phyloP scores from a whole-genome alignment of 108 stramenopile genomes.

The Pseudonitzschia multiseries region DNA sequence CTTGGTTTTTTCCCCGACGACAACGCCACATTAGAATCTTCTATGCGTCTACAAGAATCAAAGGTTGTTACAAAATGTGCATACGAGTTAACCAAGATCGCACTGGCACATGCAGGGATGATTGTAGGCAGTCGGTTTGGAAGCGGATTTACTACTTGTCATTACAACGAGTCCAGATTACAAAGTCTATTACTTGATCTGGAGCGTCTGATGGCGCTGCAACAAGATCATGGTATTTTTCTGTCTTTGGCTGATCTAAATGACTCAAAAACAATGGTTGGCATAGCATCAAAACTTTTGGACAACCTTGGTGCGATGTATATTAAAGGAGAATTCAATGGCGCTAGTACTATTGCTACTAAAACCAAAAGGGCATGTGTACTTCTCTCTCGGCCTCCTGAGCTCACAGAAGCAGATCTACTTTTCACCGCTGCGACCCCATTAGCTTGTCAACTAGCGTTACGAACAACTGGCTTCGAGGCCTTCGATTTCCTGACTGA shows the following conservation, averaged over 20 bases:
- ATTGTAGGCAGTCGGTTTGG: neutral
- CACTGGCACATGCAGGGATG: conserved; percentile 15
- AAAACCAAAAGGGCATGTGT: conserved; percentile 24
- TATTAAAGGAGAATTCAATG: conserved; percentile 4
- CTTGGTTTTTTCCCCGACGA: neutral
- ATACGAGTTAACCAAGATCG: conserved; percentile 20
- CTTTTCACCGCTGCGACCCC: conserved; percentile 27
- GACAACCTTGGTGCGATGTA: conserved; percentile 16
- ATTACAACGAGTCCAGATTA: conserved; percentile 29
- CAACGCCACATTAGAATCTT: neutral
- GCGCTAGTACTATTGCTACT: conserved; percentile 10
- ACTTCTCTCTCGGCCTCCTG: conserved; percentile 14
- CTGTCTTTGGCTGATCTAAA: conserved; percentile 29
- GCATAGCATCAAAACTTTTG: conserved; percentile 12
- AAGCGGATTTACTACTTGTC: conserved; percentile 22
- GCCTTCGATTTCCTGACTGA: conserved; percentile 27
- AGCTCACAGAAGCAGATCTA: conserved; percentile 7
- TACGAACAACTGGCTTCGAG: conserved; percentile 17
- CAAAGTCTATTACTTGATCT: conserved; percentile 25
- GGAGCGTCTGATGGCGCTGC: conserved; percentile 22
- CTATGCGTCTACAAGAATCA: neutral
- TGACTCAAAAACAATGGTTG: conserved; percentile 21
- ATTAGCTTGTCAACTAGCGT: conserved; percentile 25
- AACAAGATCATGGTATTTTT: conserved; percentile 25
- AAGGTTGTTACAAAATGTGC: conserved; percentile 24